phyloP scores from a whole-genome alignment of 768 basidiomycete species.

The Chalciporus chontae region DNA sequence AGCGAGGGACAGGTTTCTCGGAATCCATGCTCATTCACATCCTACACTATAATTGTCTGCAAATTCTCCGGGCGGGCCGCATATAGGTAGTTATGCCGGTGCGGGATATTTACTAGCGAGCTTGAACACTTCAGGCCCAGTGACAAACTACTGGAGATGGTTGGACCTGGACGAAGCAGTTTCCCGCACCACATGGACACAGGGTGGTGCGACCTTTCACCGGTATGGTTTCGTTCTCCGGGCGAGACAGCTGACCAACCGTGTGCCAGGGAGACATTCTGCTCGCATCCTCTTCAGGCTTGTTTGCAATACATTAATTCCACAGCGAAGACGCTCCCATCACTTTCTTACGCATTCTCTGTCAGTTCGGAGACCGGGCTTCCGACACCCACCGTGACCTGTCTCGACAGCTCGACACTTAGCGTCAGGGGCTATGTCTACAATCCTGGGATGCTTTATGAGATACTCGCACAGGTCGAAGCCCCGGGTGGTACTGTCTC shows the following conservation, averaged over 20 bases:
- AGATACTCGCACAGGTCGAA: conserved; percentile 52
- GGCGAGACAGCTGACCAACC: conserved; percentile 1
- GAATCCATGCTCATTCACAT: neutral
- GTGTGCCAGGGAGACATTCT: conserved; percentile 50
- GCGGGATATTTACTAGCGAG: conserved; percentile 59
- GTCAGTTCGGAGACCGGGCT: conserved; percentile 43
- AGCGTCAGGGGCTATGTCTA: conserved; percentile 47
- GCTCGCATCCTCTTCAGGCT: conserved; percentile 59
- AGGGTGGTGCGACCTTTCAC: conserved; percentile 41
- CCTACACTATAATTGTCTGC: neutral
- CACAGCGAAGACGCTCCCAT: conserved; percentile 32
- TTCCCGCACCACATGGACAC: conserved; percentile 57
- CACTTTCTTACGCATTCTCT: conserved; percentile 47
- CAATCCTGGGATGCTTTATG: conserved; percentile 66
- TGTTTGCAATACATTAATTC: conserved; percentile 57
- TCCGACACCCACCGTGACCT: conserved; percentile 58
- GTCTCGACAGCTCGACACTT: conserved; percentile 53
- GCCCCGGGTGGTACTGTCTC: conserved; percentile 29
- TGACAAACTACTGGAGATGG: conserved; percentile 55
- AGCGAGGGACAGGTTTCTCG: conserved; percentile 2
- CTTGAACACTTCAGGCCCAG: conserved; percentile 35
- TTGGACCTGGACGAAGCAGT: conserved; percentile 65
- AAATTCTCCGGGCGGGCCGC: conserved; percentile 1
- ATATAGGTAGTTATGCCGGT: conserved; percentile 62
- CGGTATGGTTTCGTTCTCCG: conserved; percentile 37